Evolutionary conservation across 805 yeast genomes (phyloP), one percentile per base, ranked within the genome.

Genomic region (Starmerella vaccinii): DNA sequence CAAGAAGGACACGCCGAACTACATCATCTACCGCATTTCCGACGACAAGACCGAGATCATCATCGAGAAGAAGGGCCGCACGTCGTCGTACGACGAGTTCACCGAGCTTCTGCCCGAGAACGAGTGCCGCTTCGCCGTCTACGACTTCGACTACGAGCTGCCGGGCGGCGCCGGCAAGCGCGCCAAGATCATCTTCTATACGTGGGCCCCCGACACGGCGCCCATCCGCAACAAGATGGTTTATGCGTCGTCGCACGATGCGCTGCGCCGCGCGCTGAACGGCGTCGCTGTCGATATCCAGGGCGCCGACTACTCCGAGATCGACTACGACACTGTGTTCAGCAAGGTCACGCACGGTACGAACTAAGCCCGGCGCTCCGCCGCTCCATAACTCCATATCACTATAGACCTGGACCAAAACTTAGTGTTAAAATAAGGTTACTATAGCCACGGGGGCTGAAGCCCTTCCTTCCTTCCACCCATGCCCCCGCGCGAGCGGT

Each of bases 181-280:
- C 68, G 71, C 76, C 65, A 80, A 80, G 76, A 77, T 80, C 60
- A 76, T 78, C 53, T 80, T 80, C 68, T 77, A 66, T 75, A 84
- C 92, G 60, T 92, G 98, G 98, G 81, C 97, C 56, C 98, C 98
- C 64, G 98, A 92, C 68, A 86, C 95, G 56, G 96, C 97, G 49
- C 87, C 92, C 56, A 81, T 92, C 64, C 84, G 94, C 76, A 70
- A 61, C 62, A 92, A 92, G 84, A 92, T 92, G 98, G 84, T 90
- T 57, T 90, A 89, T 75, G 97, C 98, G 44, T 80, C 96, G n/a
- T 89, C 97, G 54, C 88, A 88, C 73, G 97, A 89, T 64, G 95
- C 97, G 46, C 78, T 92, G 66, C 90, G 97, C 77, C 87, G 95
- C 73, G 90, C 98, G 51, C 76, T 92, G 66, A 90, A 85, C 69